A percentile compares a stretch with the other conserved stretches of the same genome.
Conservation (phyloP, 805 yeast species). For the Ogataea allantospora region DNA sequence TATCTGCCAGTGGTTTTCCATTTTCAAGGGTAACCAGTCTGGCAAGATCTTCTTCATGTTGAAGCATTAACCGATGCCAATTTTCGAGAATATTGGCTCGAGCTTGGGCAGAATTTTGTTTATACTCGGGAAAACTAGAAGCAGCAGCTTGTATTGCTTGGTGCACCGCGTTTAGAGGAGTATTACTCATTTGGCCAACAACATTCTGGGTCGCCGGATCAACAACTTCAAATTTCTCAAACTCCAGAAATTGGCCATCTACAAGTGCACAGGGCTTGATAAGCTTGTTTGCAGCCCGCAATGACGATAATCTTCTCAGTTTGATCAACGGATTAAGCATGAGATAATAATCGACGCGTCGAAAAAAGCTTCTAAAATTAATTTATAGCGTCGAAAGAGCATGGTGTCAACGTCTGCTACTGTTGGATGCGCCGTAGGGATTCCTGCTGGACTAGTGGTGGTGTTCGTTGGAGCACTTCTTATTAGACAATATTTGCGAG, state of each 20-base stretch:
- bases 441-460: constrained; percentile 43
- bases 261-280: constrained; percentile 59
- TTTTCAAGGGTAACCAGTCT: constrained; percentile 65
- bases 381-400: constrained; percentile 4
- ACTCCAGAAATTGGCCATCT: constrained; percentile 58
- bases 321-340: background rate
- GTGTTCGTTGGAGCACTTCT: constrained; percentile 37
- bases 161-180: constrained; percentile 42
- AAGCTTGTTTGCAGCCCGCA: constrained; percentile 41
- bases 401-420: constrained; percentile 36
- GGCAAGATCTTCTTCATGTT: constrained; percentile 64
- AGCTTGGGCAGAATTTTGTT: constrained; percentile 49
- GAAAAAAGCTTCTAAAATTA: constrained; percentile 1
- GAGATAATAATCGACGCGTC: constrained; percentile 9
- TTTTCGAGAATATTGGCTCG: constrained; percentile 52
- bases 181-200: constrained; percentile 55
- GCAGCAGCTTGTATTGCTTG: constrained; percentile 55
- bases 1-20: constrained; percentile 72
- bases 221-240: constrained; percentile 6
- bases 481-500: constrained; percentile 38
- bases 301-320: constrained; percentile 3
- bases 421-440: constrained; percentile 54
- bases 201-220: constrained; percentile 68
- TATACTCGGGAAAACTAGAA: constrained; percentile 50
- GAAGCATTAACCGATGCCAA: constrained; percentile 52